Conservation (phyloP, 192 early-diverging fungal species). For the Spizellomyces sp. region DNA sequence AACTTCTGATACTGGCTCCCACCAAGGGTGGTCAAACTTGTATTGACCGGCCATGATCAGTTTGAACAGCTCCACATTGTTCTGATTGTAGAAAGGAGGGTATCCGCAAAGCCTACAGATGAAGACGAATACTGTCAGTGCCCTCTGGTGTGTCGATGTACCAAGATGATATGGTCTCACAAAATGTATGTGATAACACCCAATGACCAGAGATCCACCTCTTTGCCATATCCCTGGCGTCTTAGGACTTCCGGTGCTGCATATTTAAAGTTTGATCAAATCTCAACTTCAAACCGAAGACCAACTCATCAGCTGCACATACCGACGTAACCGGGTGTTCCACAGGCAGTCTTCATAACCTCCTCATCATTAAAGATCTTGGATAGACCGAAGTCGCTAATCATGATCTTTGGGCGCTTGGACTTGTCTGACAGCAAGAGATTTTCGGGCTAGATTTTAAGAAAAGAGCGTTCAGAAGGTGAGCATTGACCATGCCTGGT, state of each 20-base stretch:
- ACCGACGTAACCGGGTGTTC: slow-evolving; percentile 80
- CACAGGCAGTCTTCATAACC: slow-evolving; percentile 79
- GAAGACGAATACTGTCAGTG: neutral
- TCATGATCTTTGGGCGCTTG: slow-evolving; percentile 69
- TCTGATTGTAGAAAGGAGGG: slow-evolving; percentile 78
- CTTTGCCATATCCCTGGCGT: slow-evolving; percentile 67
- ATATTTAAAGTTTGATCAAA: neutral
- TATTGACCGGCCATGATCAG: slow-evolving; percentile 74
- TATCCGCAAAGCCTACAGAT: slow-evolving; percentile 73
- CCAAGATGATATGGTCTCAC: slow-evolving; percentile 11
- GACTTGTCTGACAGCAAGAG: slow-evolving; percentile 55
- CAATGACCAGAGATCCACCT: slow-evolving; percentile 91
- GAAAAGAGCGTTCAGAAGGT: neutral
- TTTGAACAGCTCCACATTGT: slow-evolving; percentile 63
- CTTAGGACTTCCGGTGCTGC: slow-evolving; percentile 86
- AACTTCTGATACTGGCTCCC: slow-evolving; percentile 72
- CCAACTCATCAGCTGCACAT: neutral
- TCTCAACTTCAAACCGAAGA: neutral
- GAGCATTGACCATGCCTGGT: neutral
- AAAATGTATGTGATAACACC: slow-evolving; percentile 95
- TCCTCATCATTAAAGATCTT: slow-evolving; percentile 69
- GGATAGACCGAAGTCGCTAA: slow-evolving; percentile 95
- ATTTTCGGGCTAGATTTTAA: slow-evolving; percentile 49
- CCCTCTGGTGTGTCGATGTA: neutral
- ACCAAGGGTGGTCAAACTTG: slow-evolving; percentile 76